A percentile compares a stretch with the other conserved stretches of the same genome.
Evolutionary conservation across 2,329 filamentous ascomycete genomes (phyloP).

Genomic region (Penicillium brevicompactum): DNA sequence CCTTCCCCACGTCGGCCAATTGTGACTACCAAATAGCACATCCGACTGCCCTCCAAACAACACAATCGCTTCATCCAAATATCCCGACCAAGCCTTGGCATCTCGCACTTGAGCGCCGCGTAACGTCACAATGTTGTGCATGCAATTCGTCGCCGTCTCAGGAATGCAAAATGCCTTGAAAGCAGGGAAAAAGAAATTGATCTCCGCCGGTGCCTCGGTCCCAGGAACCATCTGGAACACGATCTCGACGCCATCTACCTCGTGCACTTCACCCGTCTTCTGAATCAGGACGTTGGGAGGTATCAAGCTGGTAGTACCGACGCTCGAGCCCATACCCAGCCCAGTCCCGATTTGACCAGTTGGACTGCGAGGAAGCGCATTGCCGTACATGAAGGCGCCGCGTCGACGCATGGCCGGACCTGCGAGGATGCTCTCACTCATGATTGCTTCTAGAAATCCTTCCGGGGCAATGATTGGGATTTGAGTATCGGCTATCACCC

Average conservation of each 20-base stretch:
- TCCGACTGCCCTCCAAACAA: conserved; percentile 35
- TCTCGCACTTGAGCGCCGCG: conserved; percentile 47
- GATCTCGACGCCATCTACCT: conserved; percentile 41
- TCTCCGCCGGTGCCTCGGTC: conserved; percentile 47
- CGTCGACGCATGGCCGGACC: conserved; percentile 45
- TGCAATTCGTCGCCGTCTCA: conserved; percentile 42
- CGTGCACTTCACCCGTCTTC: conserved; percentile 32
- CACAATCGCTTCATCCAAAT: conserved; percentile 1
- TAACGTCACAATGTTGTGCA: conserved; percentile 49
- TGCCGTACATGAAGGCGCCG: conserved; percentile 46
- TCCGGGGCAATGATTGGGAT: conserved; percentile 35
- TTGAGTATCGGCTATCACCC: neutral
- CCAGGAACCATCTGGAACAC: conserved; percentile 46
- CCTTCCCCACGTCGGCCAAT: conserved; percentile 47
- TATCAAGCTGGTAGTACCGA: conserved; percentile 36
- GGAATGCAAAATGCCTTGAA: conserved; percentile 41
- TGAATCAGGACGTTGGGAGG: conserved; percentile 38
- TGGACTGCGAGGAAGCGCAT: conserved; percentile 28
- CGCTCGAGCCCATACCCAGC: conserved; percentile 34
- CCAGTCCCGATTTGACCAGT: conserved; percentile 43
- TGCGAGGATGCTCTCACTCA: conserved; percentile 42
- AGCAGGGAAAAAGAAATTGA: conserved; percentile 47
- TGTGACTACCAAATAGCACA: conserved; percentile 41
- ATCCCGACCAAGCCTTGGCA: conserved; percentile 41
- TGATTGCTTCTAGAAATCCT: conserved; percentile 42